Evolutionary conservation across 129 eudicot genomes (phyloP).

Genomic region (Flaveria brownii): DNA sequence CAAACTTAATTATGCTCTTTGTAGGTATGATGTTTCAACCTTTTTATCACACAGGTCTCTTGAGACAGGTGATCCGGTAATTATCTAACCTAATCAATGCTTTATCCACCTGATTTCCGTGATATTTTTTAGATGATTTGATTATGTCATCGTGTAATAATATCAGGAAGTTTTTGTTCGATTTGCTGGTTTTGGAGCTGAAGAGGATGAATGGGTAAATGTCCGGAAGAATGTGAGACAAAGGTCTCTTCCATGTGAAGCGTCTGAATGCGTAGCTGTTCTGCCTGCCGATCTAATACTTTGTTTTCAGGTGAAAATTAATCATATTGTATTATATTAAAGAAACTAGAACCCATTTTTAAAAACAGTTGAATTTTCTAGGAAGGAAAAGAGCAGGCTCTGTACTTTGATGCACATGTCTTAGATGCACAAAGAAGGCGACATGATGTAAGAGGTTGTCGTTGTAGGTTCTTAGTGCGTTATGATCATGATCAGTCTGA

Average conservation of each 20-base stretch:
- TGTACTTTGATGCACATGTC: slow-evolving; percentile 95
- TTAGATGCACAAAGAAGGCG: slow-evolving; percentile 96
- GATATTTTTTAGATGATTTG: not conserved
- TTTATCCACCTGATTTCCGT: not conserved
- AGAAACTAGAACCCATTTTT: slow-evolving; percentile 1
- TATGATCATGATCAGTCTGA: slow-evolving; percentile 95
- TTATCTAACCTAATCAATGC: slow-evolving; percentile 22
- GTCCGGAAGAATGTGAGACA: slow-evolving; percentile 82
- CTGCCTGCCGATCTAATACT: slow-evolving; percentile 86
- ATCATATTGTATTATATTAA: not conserved
- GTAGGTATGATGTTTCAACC: slow-evolving; percentile 86
- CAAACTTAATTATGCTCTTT: slow-evolving; percentile 20
- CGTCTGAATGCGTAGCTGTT: slow-evolving; percentile 93
- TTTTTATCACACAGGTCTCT: slow-evolving; percentile 74
- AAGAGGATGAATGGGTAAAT: slow-evolving; percentile 96
- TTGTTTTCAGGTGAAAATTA: slow-evolving; percentile 77
- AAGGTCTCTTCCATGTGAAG: slow-evolving; percentile 95
- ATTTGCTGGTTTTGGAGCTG: slow-evolving; percentile 92
- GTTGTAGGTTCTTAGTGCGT: slow-evolving; percentile 94
- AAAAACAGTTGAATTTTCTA: slow-evolving; percentile 25
- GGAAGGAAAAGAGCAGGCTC: slow-evolving; percentile 99
- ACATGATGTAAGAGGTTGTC: slow-evolving; percentile 96
- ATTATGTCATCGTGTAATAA: slow-evolving; percentile 20
- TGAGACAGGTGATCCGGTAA: slow-evolving; percentile 87
- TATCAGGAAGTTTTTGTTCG: slow-evolving; percentile 91